Base-by-base conservation (phyloP, 2,329 filamentous ascomycete species). In the Aspergillus sp. region DNA sequence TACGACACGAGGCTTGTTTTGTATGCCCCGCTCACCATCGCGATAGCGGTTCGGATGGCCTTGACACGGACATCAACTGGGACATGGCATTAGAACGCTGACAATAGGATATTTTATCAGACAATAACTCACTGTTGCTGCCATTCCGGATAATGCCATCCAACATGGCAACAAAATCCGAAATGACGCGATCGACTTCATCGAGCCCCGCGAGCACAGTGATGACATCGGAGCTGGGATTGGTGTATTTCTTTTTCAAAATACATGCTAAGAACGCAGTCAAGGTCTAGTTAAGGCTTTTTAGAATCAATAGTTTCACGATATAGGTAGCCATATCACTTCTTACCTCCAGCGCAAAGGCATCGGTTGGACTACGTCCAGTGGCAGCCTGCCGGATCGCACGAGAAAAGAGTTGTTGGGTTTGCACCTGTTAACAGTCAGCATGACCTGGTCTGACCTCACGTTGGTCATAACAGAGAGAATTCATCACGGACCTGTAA, bases 161-260 rank as follows among this genome's bases (percentile, higher is more conserved):
- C 46, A 97, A 71, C 4, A 83, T 81, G 19, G 82, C 80, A 40
- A 95, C 89, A 61, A 97, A 93, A 48, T 95, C 88, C 39, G 87
- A 85, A 65, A 97, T 91, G 41, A 94, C 79, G 5, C 78, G 75
- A 65, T 98, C 93, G 42, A 95, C 86, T 57, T 88, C 79, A 70
- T 96, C 85, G 44, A 98, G 79, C 4, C 93, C 93, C 4, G 90
- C 88, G 42, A 98, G 77, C 32, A 97, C 78, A 48, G 84, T 82
- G 61, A 98, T 95, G 57, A 96, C 86, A 68, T 97, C 93, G 43
- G 93, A 93, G 66, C 89, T 96, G 4, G 90, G 87, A 60, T 96
- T 96, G 27, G 87, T 89, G 67, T 94, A 98, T 65, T 85, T 88
- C 70, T 97, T 98, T 48, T 80, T 80, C 51, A 97, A 75, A 12